Conservation (phyloP, 2,329 filamentous ascomycete genomes). For the Daldinia sp. region DNA sequence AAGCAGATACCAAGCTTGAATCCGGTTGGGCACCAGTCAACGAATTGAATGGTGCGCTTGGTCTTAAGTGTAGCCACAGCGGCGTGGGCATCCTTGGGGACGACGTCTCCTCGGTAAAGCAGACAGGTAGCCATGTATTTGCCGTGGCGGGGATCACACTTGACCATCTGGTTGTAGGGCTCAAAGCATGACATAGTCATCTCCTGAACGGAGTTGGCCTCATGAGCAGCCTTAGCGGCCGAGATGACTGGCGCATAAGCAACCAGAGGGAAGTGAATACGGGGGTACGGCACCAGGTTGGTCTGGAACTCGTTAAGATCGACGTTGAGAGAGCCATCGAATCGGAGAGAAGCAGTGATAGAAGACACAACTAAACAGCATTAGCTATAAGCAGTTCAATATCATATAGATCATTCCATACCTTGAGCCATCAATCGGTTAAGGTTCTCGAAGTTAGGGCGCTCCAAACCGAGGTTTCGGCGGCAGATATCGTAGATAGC, state of each 20-base stretch:
- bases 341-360: conserved; percentile 97
- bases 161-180: conserved; percentile 99
- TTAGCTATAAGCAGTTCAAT: conserved; percentile 41
- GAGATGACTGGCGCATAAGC: conserved; percentile 95
- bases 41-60: conserved; percentile 98
- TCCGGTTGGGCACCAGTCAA: conserved; percentile 99
- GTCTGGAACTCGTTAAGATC: conserved; percentile 99
- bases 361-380: conserved; percentile 82
- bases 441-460: conserved; percentile 97
- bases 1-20: conserved; percentile 99
- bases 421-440: conserved; percentile 98
- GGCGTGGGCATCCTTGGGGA: conserved; percentile 91
- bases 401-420: conserved; percentile 49
- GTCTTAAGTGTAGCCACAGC: conserved; percentile 98
- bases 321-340: conserved; percentile 98
- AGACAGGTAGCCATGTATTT: conserved; percentile 99
- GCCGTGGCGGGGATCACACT: conserved; percentile 97
- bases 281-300: conserved; percentile 97
- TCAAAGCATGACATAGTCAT: conserved; percentile 99
- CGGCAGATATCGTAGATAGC: conserved; percentile 99
- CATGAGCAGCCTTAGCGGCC: conserved; percentile 93
- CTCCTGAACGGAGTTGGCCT: conserved; percentile 97
- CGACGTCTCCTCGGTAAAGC: conserved; percentile 97
- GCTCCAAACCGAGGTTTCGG: conserved; percentile 95
- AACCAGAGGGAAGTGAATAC: conserved; percentile 99